Conservation (phyloP, 495 filamentous ascomycete species). For the Penicillium taxi region DNA sequence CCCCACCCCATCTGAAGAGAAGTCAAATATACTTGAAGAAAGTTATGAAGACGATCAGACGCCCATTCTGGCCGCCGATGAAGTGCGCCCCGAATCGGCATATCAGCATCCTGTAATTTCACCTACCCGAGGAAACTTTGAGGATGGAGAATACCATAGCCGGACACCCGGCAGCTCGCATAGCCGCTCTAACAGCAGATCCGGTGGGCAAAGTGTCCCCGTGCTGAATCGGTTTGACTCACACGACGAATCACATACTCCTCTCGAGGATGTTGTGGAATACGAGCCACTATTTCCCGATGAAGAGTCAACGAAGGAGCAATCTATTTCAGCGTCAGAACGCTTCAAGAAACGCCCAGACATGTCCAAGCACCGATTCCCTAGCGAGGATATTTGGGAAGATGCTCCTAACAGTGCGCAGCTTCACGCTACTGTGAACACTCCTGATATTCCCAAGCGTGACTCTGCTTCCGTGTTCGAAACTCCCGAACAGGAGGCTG, state of each 20-base stretch:
- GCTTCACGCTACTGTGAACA: conserved; percentile 75
- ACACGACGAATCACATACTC: conserved; percentile 50
- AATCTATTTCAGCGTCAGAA: conserved; percentile 49
- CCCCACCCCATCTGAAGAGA: conserved; percentile 19
- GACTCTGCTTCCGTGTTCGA: conserved; percentile 37
- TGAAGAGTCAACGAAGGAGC: conserved; percentile 50
- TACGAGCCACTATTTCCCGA: conserved; percentile 95
- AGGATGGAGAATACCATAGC: conserved; percentile 48
- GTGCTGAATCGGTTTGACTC: conserved; percentile 43
- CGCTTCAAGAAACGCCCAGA: conserved; percentile 56
- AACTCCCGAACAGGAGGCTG: conserved; percentile 48
- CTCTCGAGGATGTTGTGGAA: conserved; percentile 83
- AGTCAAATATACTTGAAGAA: conserved; percentile 5
- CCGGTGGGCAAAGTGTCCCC: conserved; percentile 51
- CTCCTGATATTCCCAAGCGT: conserved; percentile 50
- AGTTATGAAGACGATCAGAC: conserved; percentile 42
- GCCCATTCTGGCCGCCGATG: conserved; percentile 87
- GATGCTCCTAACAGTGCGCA: conserved; percentile 85
- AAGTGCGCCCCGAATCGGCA: conserved; percentile 71
- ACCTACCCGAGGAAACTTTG: conserved; percentile 51
- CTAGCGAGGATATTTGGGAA: conserved; percentile 94
- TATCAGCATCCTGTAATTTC: conserved; percentile 67
- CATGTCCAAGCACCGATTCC: conserved; percentile 66
- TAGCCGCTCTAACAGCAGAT: conserved; percentile 68
- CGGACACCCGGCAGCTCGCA: conserved; percentile 46